Conservation (phyloP, 139 green algal species). For the Eudorina sp. region DNA sequence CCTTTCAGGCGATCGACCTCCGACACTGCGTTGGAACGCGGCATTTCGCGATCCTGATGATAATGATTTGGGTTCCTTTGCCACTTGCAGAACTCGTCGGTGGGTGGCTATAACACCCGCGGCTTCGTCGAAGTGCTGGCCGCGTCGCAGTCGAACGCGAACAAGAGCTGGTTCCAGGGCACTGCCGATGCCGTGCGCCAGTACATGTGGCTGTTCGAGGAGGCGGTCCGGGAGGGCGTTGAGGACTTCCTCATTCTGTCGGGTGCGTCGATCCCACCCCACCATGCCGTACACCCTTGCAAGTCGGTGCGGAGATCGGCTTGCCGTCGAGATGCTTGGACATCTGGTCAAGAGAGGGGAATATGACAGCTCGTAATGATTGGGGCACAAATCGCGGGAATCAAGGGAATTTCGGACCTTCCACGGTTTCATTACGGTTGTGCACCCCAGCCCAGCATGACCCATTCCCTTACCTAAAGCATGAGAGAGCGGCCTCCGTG, state of each 20-base stretch:
- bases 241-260: conserved; percentile 99
- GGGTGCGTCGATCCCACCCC: conserved; percentile 70
- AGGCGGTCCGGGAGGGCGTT: conserved; percentile 88
- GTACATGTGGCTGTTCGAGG: conserved; percentile 99
- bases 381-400: no score
- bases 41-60: no score
- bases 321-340: no score
- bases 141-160: conserved; percentile 91
- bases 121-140: conserved; percentile 99
- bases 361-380: no score
- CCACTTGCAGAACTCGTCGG: conserved; percentile 86
- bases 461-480: no score
- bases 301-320: no score
- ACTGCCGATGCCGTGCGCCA: conserved; percentile 98
- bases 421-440: no score
- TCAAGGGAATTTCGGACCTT: no score
- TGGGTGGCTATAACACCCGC: conserved; percentile 85
- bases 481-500: no score
- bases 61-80: background rate
- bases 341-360: no score
- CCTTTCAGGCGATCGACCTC: background rate
- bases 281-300: no score
- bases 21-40: background rate
- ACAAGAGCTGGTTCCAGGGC: conserved; percentile 98
- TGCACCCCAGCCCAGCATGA: no score